phyloP scores from a whole-genome alignment of 495 filamentous ascomycete genomes.

The Penicillium odoratum region DNA sequence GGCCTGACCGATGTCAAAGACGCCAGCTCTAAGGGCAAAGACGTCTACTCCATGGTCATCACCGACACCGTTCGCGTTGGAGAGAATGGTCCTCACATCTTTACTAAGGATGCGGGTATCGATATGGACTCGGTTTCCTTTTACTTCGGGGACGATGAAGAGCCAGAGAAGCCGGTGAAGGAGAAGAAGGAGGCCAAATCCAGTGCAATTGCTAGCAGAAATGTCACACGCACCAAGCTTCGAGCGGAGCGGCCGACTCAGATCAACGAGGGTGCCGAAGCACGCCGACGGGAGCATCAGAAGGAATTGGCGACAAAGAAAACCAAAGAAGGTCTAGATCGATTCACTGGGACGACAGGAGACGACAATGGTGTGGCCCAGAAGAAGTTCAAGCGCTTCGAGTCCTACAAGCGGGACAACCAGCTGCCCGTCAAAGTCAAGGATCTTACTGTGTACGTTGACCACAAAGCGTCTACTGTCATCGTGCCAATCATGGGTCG shows the following conservation, averaged over 20 bases:
- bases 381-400: constrained; percentile 98
- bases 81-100: constrained; percentile 69
- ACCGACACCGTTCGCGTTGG: constrained; percentile 91
- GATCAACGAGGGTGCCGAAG: constrained; percentile 86
- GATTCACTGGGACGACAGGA: constrained; percentile 76
- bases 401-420: constrained; percentile 98
- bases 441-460: constrained; percentile 85
- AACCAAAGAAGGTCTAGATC: constrained; percentile 79
- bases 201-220: constrained; percentile 81
- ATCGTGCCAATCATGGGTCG: constrained; percentile 96
- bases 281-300: constrained; percentile 85
- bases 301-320: constrained; percentile 86
- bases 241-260: constrained; percentile 86
- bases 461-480: constrained; percentile 84
- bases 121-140: constrained; percentile 92
- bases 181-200: constrained; percentile 81
- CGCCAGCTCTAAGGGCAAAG: constrained; percentile 75
- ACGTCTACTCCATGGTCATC: constrained; percentile 83
- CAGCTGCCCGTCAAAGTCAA: constrained; percentile 81
- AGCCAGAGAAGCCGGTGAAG: constrained; percentile 57
- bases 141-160: constrained; percentile 93
- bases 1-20: constrained; percentile 89
- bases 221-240: constrained; percentile 90
- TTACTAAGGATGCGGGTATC: constrained; percentile 87
- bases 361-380: constrained; percentile 86